Evolutionary conservation across 2,329 filamentous ascomycete species (phyloP), one percentile per base, ranked within the genome.

Genomic region (Nemania serpens): DNA sequence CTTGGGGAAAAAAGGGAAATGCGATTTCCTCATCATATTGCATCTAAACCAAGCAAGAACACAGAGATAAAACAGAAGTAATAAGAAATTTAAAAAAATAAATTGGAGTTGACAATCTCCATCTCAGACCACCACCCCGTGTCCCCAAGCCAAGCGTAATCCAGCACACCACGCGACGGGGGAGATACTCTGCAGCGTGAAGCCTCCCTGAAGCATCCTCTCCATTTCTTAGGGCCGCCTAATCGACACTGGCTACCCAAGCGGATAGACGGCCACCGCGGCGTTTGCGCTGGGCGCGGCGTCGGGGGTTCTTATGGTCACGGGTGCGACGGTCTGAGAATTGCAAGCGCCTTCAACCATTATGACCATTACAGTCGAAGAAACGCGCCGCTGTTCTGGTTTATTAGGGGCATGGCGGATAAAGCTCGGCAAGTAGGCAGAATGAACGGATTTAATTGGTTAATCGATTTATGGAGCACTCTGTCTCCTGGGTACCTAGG

Each of bases 161-260:
- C 86, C 86, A 85, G 77, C 80, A 78, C 85, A 87, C 87, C 86
- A 88, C 81, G 81, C 82, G 82, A 87, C 84, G 86, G 86, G 84
- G 85, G 84, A 85, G 82, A 86, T 80, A 75, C 86, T 88, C 84
- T 89, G 86, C 86, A 87, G 84, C 87, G 86, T 89, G 84, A 88
- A 77, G 59, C 86, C 86, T 88, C 86, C 82, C 87, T 89, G 81
- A 86, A 88, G 86, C 71, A 74, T 89, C 71, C 79, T 85, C 84
- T 85, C 83, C 86, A 87, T 84, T 85, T 83, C 86, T 87, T 84
- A 88, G 77, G 85, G 81, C 77, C 77, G 75, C 79, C 76, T 81
- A 86, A 81, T 79, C 76, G 82, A 88, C 87, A 84, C 81, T 80
- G 82, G 87, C 82, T 89, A 75, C 87, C 87, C 82, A 71, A 81